Conservation (phyloP, 768 basidiomycete species). For the Trametes sanguinea region DNA sequence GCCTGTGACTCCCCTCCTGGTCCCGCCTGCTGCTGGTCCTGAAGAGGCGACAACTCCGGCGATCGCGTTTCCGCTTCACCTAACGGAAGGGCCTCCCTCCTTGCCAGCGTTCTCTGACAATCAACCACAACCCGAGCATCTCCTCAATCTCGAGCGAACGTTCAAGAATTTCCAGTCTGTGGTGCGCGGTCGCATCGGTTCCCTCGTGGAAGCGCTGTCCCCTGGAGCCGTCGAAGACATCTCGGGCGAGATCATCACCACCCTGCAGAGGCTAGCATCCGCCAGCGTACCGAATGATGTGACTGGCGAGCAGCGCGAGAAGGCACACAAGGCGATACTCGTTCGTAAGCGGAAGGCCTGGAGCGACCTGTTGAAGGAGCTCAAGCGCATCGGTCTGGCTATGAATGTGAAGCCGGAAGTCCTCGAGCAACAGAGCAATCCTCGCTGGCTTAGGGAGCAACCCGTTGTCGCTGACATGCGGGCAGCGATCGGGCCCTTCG, state of each 20-base stretch:
- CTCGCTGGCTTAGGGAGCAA: slow-evolving; percentile 69
- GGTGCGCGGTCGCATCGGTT: slow-evolving; percentile 43
- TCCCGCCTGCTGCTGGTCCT: neutral
- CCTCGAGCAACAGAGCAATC: slow-evolving; percentile 54
- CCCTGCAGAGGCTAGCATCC: slow-evolving; percentile 57
- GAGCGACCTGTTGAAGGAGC: slow-evolving; percentile 87
- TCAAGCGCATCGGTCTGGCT: slow-evolving; percentile 78
- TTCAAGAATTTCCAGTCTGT: slow-evolving; percentile 51
- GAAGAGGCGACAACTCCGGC: neutral
- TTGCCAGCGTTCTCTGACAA: slow-evolving; percentile 12
- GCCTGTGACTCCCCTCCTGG: slow-evolving; percentile 43
- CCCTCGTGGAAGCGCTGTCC: slow-evolving; percentile 43
- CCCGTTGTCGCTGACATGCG: slow-evolving; percentile 12
- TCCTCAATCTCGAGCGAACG: slow-evolving; percentile 52
- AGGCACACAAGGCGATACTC: slow-evolving; percentile 70
- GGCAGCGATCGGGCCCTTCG: slow-evolving; percentile 22
- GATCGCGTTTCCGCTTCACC: neutral
- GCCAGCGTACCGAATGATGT: slow-evolving; percentile 44
- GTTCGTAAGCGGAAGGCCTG: slow-evolving; percentile 87
- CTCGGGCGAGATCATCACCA: slow-evolving; percentile 63
- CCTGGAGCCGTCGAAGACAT: slow-evolving; percentile 53
- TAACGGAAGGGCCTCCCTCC: neutral
- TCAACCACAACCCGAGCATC: slow-evolving; percentile 37
- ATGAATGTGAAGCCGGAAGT: slow-evolving; percentile 70
- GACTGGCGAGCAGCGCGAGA: slow-evolving; percentile 53